Conservation (phyloP, 1,284 basidiomycete species). For the Apiotrichum siamense region DNA sequence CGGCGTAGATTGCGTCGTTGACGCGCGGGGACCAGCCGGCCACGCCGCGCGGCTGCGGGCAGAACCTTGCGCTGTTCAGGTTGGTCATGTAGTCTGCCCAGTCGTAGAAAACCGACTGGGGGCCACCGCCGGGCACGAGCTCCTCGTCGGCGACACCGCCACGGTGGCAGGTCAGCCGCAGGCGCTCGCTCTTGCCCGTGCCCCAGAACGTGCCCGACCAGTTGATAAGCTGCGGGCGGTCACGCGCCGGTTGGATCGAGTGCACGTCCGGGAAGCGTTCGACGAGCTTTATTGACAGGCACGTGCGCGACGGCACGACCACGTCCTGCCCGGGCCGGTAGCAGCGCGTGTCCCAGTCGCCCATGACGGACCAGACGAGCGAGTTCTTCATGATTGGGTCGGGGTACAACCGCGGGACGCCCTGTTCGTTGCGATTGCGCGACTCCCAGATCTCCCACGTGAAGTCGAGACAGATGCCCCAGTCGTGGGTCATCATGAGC, state of each 20-base stretch:
- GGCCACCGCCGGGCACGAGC: slow-evolving; percentile 36
- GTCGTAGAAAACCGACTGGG: slow-evolving; percentile 32
- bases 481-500: slow-evolving; percentile 49
- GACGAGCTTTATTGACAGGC: slow-evolving; percentile 29
- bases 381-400: slow-evolving; percentile 40
- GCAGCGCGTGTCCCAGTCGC: slow-evolving; percentile 44
- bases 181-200: slow-evolving; percentile 42
- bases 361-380: slow-evolving; percentile 45
- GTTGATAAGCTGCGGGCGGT: slow-evolving; percentile 34
- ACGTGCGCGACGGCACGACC: slow-evolving; percentile 45
- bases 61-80: slow-evolving; percentile 46
- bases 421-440: slow-evolving; percentile 14
- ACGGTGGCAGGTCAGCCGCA: slow-evolving; percentile 40
- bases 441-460: slow-evolving; percentile 47
- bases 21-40: slow-evolving; percentile 49
- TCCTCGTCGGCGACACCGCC: slow-evolving; percentile 37
- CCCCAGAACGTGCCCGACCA: slow-evolving; percentile 48
- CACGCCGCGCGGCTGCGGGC: slow-evolving; percentile 47
- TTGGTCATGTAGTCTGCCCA: slow-evolving; percentile 48
- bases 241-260: slow-evolving; percentile 30
- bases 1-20: slow-evolving; percentile 50
- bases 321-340: slow-evolving; percentile 47
- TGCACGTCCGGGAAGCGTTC: slow-evolving; percentile 32
- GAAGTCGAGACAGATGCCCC: slow-evolving; percentile 46
- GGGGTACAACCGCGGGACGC: slow-evolving; percentile 24